These are phyloP conservation scores for Fallopia convolvulus DNA, from an alignment of 148 eudicot species.

Conservation along the genomic window DNA sequence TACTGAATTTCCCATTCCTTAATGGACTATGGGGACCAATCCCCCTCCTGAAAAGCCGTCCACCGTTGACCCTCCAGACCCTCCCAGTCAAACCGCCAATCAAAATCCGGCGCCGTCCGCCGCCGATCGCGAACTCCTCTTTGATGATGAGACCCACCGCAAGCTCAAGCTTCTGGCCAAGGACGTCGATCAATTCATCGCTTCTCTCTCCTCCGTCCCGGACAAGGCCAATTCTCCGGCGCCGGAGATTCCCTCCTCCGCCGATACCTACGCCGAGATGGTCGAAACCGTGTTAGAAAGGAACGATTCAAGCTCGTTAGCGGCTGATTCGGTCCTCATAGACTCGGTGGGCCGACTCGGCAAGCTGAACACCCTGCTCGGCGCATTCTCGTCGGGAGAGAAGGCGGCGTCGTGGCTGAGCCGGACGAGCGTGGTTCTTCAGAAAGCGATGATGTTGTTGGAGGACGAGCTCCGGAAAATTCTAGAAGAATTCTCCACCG, in stretches of 20 bases:
- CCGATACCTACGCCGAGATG: background rate
- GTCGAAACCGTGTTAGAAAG: background rate
- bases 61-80: background rate
- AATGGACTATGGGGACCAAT: background rate
- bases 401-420: background rate
- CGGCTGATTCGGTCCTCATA: background rate
- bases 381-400: background rate
- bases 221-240: background rate
- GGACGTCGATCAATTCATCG: slow-evolving; percentile 5
- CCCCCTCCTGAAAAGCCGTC: background rate
- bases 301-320: background rate
- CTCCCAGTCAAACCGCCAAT: background rate
- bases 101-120: too few relatives aligned
- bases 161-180: background rate
- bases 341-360: background rate
- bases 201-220: background rate
- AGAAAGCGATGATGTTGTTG: slow-evolving; percentile 29
- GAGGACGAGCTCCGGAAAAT: slow-evolving; percentile 36
- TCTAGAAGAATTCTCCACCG: slow-evolving; percentile 20
- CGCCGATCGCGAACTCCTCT: background rate
- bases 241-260: background rate
- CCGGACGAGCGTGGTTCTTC: slow-evolving; percentile 17
- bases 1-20: background rate
- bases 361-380: background rate
- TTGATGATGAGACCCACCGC: background rate